Base-by-base conservation (phyloP, 2,329 filamentous ascomycete species). In the Meredithiella fracta region DNA sequence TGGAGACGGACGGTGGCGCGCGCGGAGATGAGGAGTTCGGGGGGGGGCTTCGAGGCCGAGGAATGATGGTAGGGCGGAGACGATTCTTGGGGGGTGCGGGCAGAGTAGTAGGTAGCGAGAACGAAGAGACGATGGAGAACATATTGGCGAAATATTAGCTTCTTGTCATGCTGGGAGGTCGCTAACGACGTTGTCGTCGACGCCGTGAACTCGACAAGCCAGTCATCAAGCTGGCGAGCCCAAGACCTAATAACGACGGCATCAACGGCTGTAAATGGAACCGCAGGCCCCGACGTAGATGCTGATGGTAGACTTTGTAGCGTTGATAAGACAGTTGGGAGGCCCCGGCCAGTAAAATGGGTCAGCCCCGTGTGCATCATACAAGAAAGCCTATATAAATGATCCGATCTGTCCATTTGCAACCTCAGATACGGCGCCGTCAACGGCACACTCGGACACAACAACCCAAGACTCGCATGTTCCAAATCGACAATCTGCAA, bases 361-460 rank as follows among this genome's bases (percentile, higher is more conserved):
- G 65, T 67, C 2, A 72, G 59, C 0, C 70, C 69, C 0, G 66
- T 69, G 53, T 72, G 68, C 70, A 72, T 71, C 69, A 72, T 71
- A 15, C 68, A 65, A 1, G 69, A 71, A 0, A 72, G 62, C 4
- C 66, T 64, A 42, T 70, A 69, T 2, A 72, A 65, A 20, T 70
- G 69, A 56, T 72, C 70, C 47, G 66, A 65, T 9, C 65, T 63
- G 0, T 68, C 67, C 2, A 65, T 66, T 38, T 68, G 67, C 5
- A 72, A 64, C 3, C 65, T 62, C 0, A 65, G 60, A 1, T 71
- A 61, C 1, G 70, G 70, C 0, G 70, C 65, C 34, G 67, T 65
- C 14, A 70, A 63, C 1, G 69, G 70, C 22, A 72, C 66, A 7
- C 70, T 65, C 0, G 70, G 70, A 31, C 66, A 71, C 0, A 68